Base-by-base conservation (phyloP, 495 filamentous ascomycete species). In the Penicillium angulare region DNA sequence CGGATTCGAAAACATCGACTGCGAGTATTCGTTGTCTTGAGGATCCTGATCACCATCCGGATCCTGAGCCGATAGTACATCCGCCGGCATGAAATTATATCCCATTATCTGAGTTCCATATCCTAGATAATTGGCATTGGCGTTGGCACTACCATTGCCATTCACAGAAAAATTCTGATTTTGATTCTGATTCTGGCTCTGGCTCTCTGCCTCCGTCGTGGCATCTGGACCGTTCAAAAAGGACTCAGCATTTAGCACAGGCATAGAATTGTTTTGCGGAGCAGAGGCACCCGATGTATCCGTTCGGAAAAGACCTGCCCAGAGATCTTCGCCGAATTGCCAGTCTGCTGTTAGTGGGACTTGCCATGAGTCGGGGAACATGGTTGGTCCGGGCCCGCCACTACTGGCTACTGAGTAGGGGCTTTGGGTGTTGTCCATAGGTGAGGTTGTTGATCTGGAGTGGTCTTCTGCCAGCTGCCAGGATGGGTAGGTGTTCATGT, bases 291-390 rank as follows among this genome's bases (percentile, higher is more conserved):
- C 42, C 36, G 51, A 44, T 41, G 45, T 45, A 41, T 59, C 45
- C 17, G 43, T 27, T 0, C 65, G 60, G 39, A 68, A 65, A n/a
- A 72, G 57, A 12, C 60, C 62, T 17, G 54, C 44, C 36, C 68
- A 63, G 21, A 68, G 47, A 10, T 71, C 62, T 8, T 57, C 53
- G 17, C 68, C 62, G 35, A 68, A 59, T 44, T 68, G 59, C 71
- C 69, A 73, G 44, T 73, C 64, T 3, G 63, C 72, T 3, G 65
- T 60, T 22, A 73, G 26, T 0, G 72, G 72, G 20, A 72, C 61
- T 50, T 70, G 66, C 68, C 70, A 75, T 26, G 71, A 60, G 22
- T 67, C 65, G 3, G 70, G 65, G 35, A 67, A 58, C 18, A 51
- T 42, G 44, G 61, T 44, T 15, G 40, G 38, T n/a, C 45, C 24